Evolutionary conservation across 148 eudicot species (phyloP), one percentile per base, ranked within the genome.

Genomic region (Spergularia marina): DNA sequence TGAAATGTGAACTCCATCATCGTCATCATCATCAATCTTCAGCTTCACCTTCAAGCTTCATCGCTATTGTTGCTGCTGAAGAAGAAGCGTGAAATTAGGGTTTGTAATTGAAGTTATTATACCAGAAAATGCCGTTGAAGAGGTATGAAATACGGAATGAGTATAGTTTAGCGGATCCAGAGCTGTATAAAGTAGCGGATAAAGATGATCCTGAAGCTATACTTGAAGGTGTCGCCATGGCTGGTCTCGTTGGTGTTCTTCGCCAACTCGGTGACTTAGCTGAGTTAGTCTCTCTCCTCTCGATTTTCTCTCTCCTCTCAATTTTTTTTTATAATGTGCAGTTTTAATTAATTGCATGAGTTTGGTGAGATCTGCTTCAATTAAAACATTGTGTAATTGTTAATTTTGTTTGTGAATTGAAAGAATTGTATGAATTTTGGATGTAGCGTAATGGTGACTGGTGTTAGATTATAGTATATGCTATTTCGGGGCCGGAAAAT

Each of bases 261-360:
- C 94, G 99, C 21, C 99, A 95, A 85, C 93, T 95, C 71, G 99
- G 99, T 58, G 99, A 95, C 87, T 88, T 95, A 23, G 97, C 99
- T 49, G 90, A 92, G 99, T 95, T 13, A 74, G 88, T 82, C 9
- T 53, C 75, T 79, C 20, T 23, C 7, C 30, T 12, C 73, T n/a
- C n/a, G n/a, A 1, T 13, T 23, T 36, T 62, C 23, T 57, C 21
- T 18, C 12, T 30, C 36, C 36, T 30, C 36, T 30, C 36, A 30
- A 30, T 30, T 30, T 30, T 30, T 30, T 30, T 61, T 0, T 16
- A 17, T 54, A 4, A 34, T 20, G 44, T 53, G 41, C 56, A 5
- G 66, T 5, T 14, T 61, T 23, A 23, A 23, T 23, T 23, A 15
- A 41, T 53, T 30, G 16, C 63, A 12, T 66, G 65, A 36, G 21